These are phyloP conservation scores for Cubamyces lactineus DNA, from an alignment of 768 basidiomycete species.

Conservation along the genomic window DNA sequence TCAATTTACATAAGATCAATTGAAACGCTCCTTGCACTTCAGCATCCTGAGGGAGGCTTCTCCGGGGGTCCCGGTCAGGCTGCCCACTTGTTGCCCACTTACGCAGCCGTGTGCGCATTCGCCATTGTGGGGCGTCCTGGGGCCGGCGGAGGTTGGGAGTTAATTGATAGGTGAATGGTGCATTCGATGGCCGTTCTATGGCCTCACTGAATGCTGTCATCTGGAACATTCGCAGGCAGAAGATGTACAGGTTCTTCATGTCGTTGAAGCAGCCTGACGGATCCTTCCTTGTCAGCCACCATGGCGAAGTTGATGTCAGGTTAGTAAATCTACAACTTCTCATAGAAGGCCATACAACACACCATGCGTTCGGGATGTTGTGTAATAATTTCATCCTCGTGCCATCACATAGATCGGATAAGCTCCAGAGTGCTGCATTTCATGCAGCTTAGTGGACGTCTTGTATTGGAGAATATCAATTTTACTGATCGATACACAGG, in stretches of 20 bases:
- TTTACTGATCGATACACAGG: conserved; percentile 42
- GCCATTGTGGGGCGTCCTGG: conserved; percentile 82
- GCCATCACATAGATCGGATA: neutral
- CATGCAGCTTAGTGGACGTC: neutral
- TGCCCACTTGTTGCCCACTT: conserved; percentile 87
- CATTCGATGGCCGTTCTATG: neutral
- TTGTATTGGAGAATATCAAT: neutral
- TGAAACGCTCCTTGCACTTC: conserved; percentile 77
- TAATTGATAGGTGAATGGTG: conserved; percentile 72
- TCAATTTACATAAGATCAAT: conserved; percentile 61
- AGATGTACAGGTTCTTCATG: conserved; percentile 88
- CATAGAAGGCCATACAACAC: neutral
- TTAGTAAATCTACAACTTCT: conserved; percentile 37
- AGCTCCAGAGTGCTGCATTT: too few relatives aligned
- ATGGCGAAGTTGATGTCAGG: conserved; percentile 95
- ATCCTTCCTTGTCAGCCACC: conserved; percentile 84
- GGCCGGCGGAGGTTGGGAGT: conserved; percentile 79
- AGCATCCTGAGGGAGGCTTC: conserved; percentile 89
- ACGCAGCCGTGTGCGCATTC: conserved; percentile 82
- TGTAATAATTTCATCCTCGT: neutral
- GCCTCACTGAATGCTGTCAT: neutral
- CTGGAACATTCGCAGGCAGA: conserved; percentile 47
- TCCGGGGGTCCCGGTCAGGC: conserved; percentile 89
- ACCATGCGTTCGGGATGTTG: neutral
- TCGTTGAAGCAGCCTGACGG: conserved; percentile 91